Evolutionary conservation across 2,329 filamentous ascomycete species (phyloP).

Genomic region (Botrytis galanthina): DNA sequence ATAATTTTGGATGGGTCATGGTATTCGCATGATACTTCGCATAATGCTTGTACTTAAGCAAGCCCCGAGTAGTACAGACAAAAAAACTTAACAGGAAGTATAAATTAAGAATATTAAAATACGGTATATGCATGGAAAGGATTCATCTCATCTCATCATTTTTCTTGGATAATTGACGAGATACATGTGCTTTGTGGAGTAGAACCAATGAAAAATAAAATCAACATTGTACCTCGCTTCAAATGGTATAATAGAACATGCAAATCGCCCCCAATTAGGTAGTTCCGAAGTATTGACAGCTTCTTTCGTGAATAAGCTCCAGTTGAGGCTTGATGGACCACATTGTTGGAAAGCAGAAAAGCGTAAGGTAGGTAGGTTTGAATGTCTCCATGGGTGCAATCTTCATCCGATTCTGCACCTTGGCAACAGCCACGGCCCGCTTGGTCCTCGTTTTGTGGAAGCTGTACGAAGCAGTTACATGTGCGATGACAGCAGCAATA

Average conservation of each 20-base stretch:
- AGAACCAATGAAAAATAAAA: slow-evolving; percentile 10
- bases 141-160: slow-evolving; percentile 21
- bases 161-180: slow-evolving; percentile 4
- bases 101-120: not conserved
- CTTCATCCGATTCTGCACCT: slow-evolving; percentile 22
- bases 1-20: slow-evolving; percentile 19
- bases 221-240: slow-evolving; percentile 1
- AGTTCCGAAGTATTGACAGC: slow-evolving; percentile 21
- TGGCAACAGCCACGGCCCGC: slow-evolving; percentile 20
- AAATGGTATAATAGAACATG: slow-evolving; percentile 15
- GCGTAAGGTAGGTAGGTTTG: slow-evolving; percentile 9
- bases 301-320: slow-evolving; percentile 8
- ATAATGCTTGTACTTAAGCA: slow-evolving; percentile 20
- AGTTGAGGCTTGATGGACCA: slow-evolving; percentile 11
- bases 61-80: slow-evolving; percentile 11
- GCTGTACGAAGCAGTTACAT: slow-evolving; percentile 18
- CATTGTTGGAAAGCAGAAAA: slow-evolving; percentile 13
- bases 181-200: slow-evolving; percentile 12
- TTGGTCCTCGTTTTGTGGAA: slow-evolving; percentile 19
- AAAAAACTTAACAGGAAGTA: not conserved
- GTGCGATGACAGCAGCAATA: slow-evolving; percentile 15
- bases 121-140: slow-evolving; percentile 2
- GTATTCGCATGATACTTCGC: slow-evolving; percentile 20
- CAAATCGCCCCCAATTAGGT: slow-evolving; percentile 5
- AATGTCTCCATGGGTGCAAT: slow-evolving; percentile 19